phyloP scores from a whole-genome alignment of 2,329 filamentous ascomycete genomes.

The Aspergillus tubingensis region DNA sequence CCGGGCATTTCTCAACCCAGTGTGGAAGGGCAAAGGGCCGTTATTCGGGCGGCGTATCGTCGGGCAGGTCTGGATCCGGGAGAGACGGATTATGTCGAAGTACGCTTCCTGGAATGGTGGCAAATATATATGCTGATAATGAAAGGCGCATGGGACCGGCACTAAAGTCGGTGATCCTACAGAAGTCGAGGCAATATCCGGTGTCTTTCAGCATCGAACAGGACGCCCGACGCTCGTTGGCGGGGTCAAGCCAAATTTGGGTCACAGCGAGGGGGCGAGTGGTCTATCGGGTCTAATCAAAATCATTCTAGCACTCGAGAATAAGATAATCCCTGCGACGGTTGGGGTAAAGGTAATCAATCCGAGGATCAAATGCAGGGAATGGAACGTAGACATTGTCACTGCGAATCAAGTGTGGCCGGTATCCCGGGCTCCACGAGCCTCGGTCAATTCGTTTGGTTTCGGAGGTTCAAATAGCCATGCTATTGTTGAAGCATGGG shows the following conservation, averaged over 20 bases:
- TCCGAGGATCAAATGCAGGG: slow-evolving; percentile 23
- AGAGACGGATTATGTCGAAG: slow-evolving; percentile 6
- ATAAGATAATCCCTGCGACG: slow-evolving; percentile 36
- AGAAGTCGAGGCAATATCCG: slow-evolving; percentile 1
- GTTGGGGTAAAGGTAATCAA: slow-evolving; percentile 31
- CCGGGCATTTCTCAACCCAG: slow-evolving; percentile 5
- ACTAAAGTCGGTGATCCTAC: slow-evolving; percentile 11
- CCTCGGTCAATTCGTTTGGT: slow-evolving; percentile 52
- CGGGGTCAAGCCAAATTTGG: slow-evolving; percentile 35
- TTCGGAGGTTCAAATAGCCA: slow-evolving; percentile 43
- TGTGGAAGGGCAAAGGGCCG: neutral
- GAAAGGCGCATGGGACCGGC: slow-evolving; percentile 12
- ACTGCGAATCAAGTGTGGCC: slow-evolving; percentile 27
- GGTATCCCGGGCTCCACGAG: slow-evolving; percentile 27
- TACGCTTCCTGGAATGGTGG: neutral
- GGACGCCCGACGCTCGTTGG: slow-evolving; percentile 28
- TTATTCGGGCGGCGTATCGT: slow-evolving; percentile 3
- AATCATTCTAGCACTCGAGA: slow-evolving; percentile 42
- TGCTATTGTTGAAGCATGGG: slow-evolving; percentile 40
- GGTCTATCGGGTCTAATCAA: slow-evolving; percentile 39
- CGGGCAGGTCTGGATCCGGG: neutral
- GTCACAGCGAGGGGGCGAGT: slow-evolving; percentile 38
- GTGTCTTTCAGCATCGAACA: neutral
- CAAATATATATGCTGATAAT: neutral
- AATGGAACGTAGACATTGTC: slow-evolving; percentile 27